phyloP scores from a whole-genome alignment of 1,284 basidiomycete species.

The Ganoderma multipileum region DNA sequence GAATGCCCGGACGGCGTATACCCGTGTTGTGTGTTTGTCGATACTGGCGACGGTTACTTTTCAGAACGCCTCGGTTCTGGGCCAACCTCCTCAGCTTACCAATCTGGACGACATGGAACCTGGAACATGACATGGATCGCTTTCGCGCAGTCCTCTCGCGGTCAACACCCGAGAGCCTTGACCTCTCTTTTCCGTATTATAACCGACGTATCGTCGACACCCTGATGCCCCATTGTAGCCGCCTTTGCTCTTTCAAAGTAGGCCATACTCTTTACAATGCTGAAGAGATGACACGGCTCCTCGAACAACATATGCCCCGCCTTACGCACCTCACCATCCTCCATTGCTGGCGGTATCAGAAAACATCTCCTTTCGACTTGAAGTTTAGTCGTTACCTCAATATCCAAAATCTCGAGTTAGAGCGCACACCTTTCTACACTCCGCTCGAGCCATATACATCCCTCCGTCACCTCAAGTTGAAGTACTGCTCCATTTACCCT shows the following conservation, averaged over 20 bases:
- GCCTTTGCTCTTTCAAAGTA: background rate
- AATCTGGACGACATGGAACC: background rate
- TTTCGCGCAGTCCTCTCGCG: background rate
- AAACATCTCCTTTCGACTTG: background rate
- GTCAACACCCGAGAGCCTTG: background rate
- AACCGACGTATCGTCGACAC: background rate
- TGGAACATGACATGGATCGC: background rate
- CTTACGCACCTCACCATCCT: background rate
- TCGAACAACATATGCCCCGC: background rate
- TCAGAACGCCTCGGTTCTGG: conserved; percentile 6
- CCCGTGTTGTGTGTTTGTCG: conserved; percentile 1
- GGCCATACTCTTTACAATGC: too few species aligned
- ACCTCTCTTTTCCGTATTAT: background rate
- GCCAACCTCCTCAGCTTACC: background rate
- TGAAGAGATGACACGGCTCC: background rate
- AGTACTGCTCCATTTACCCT: background rate
- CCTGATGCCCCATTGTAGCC: background rate
- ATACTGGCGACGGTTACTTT: background rate
- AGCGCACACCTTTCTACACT: background rate
- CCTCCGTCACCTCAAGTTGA: background rate
- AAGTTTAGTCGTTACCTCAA: background rate
- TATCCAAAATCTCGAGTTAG: background rate
- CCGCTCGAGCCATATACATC: background rate
- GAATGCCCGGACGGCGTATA: background rate
- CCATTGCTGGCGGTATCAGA: background rate